Percentiles rank a stretch among this genome's conserved stretches.
Conservation (phyloP, 2,329 filamentous ascomycete species). For the Colletotrichum liriopes region DNA sequence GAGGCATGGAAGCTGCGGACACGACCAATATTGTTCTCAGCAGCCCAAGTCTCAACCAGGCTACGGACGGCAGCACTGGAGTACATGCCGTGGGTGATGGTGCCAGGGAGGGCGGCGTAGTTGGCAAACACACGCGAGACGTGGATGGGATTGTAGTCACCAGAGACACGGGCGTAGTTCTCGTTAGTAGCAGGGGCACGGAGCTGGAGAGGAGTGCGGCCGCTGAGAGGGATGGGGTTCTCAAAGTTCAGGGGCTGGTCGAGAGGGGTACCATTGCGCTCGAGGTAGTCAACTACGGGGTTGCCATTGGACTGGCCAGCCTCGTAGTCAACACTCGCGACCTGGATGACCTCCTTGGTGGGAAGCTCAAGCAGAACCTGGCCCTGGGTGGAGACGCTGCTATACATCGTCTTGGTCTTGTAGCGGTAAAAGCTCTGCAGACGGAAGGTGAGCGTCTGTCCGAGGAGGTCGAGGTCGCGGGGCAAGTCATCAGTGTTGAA, state of each 20-base stretch:
- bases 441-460: constrained; percentile 96
- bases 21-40: constrained; percentile 97
- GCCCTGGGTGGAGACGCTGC: constrained; percentile 90
- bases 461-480: constrained; percentile 87
- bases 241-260: constrained; percentile 98
- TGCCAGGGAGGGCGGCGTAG: constrained; percentile 95
- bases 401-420: constrained; percentile 95
- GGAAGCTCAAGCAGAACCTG: constrained; percentile 95
- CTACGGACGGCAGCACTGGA: constrained; percentile 96
- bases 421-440: constrained; percentile 92
- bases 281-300: constrained; percentile 95
- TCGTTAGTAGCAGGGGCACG: constrained; percentile 97
- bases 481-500: constrained; percentile 83
- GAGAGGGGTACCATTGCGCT: constrained; percentile 91
- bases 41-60: constrained; percentile 98
- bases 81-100: constrained; percentile 99
- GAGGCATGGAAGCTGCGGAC: constrained; percentile 98
- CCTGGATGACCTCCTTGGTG: constrained; percentile 96
- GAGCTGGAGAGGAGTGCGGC: constrained; percentile 89
- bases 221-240: constrained; percentile 95
- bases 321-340: constrained; percentile 97
- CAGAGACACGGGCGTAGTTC: constrained; percentile 96
- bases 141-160: constrained; percentile 99
- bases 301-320: constrained; percentile 94
- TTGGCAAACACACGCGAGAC: constrained; percentile 96